phyloP scores from a whole-genome alignment of 371 early-diverging fungal species.

The Haplosporangium sp. region DNA sequence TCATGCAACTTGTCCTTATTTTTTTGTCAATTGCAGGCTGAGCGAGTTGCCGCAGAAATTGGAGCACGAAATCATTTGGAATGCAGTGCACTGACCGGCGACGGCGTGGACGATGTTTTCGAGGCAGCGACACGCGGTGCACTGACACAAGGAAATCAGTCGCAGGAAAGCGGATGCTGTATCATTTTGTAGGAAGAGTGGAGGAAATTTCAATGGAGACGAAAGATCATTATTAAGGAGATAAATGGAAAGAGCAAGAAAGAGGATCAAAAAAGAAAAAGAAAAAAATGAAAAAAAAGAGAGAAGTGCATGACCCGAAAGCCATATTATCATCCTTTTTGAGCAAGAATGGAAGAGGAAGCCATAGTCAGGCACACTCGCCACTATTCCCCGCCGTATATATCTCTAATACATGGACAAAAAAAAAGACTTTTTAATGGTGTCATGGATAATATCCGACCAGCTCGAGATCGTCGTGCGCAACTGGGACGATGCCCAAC shows the following conservation, averaged over 20 bases:
- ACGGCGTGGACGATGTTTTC: slow-evolving; percentile 83
- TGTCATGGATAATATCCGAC: slow-evolving; percentile 23
- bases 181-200: slow-evolving; percentile 28
- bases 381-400: too few relatives aligned
- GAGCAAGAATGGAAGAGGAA: too few relatives aligned
- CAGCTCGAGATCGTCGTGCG: slow-evolving; percentile 32
- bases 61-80: slow-evolving; percentile 83
- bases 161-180: slow-evolving; percentile 53
- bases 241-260: too few relatives aligned
- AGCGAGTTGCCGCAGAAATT: slow-evolving; percentile 73
- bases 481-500: slow-evolving; percentile 15
- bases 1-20: slow-evolving; percentile 5
- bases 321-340: too few relatives aligned
- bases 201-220: not conserved
- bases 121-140: slow-evolving; percentile 76
- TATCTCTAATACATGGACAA: not conserved
- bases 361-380: too few relatives aligned
- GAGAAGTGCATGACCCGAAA: too few relatives aligned
- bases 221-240: not conserved
- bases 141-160: slow-evolving; percentile 51
- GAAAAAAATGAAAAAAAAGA: too few relatives aligned
- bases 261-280: too few relatives aligned
- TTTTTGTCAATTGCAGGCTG: slow-evolving; percentile 52
- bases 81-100: slow-evolving; percentile 77
- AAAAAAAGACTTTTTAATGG: not conserved